Conservation (phyloP, 805 yeast species). For the Saccharomycopsis oosterbeekiorum region DNA sequence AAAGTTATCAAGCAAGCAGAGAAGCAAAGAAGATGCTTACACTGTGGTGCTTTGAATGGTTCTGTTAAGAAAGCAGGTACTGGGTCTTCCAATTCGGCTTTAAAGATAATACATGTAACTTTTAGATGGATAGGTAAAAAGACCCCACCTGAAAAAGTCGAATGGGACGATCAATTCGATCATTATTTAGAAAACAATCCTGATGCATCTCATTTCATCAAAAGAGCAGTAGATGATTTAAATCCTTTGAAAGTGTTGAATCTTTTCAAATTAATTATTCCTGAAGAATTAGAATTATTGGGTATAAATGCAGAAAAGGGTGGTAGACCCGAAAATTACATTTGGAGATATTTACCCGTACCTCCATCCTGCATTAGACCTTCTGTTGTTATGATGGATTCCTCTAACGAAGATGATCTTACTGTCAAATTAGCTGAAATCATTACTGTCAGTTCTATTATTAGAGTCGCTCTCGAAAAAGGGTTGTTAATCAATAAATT, state of each 20-base stretch:
- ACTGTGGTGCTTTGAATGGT: slow-evolving; percentile 86
- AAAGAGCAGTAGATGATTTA: slow-evolving; percentile 84
- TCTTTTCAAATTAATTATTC: slow-evolving; percentile 74
- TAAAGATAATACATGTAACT: slow-evolving; percentile 91
- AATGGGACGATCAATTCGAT: slow-evolving; percentile 82
- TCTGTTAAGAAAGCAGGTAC: slow-evolving; percentile 94
- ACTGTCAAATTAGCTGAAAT: slow-evolving; percentile 94
- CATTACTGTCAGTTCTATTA: slow-evolving; percentile 92
- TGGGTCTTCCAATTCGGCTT: slow-evolving; percentile 86
- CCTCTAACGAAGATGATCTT: slow-evolving; percentile 91
- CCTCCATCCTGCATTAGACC: slow-evolving; percentile 99
- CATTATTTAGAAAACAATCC: slow-evolving; percentile 68
- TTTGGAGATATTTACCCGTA: slow-evolving; percentile 96
- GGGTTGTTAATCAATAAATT: slow-evolving; percentile 87
- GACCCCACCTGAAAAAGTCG: slow-evolving; percentile 68
- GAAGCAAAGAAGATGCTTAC: slow-evolving; percentile 83
- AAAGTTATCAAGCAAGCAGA: slow-evolving; percentile 85
- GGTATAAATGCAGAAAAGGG: slow-evolving; percentile 83
- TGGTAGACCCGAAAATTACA: slow-evolving; percentile 92
- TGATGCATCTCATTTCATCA: slow-evolving; percentile 78
- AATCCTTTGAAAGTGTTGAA: slow-evolving; percentile 86
- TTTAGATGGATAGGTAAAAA: slow-evolving; percentile 94
- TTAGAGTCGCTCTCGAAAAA: slow-evolving; percentile 88
- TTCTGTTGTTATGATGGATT: slow-evolving; percentile 85
- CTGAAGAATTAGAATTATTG: slow-evolving; percentile 83